A percentile compares a stretch with the other conserved stretches of the same genome.
Conservation (phyloP, 2,329 filamentous ascomycete genomes). For the Phaeosphaeria sp. region DNA sequence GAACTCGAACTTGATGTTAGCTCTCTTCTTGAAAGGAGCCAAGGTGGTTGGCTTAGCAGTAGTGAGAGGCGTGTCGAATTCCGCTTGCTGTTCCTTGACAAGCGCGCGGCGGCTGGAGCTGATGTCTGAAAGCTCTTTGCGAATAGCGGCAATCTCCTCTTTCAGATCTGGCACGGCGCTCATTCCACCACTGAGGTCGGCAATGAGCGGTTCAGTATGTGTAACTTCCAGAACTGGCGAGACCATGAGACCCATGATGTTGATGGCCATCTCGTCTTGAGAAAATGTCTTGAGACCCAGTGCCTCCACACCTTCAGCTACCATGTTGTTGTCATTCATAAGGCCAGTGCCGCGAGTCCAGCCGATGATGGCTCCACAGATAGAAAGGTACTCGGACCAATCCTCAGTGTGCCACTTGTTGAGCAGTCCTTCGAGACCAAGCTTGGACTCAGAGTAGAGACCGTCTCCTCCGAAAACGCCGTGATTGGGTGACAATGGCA, state of each 20-base stretch:
- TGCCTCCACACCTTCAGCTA: conserved; percentile 70
- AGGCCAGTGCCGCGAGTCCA: conserved; percentile 56
- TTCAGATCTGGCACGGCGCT: conserved; percentile 14
- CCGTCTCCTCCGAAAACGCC: conserved; percentile 54
- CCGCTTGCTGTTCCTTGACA: conserved; percentile 12
- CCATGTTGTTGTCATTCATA: conserved; percentile 52
- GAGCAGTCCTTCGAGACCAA: conserved; percentile 48
- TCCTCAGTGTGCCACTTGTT: conserved; percentile 46
- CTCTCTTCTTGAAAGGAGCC: conserved; percentile 91
- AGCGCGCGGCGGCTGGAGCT: conserved; percentile 13
- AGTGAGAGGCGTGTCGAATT: conserved; percentile 5
- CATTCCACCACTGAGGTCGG: conserved; percentile 82
- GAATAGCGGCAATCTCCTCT: conserved; percentile 15
- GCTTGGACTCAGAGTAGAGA: conserved; percentile 55
- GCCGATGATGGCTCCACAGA: conserved; percentile 54
- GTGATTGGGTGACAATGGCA: conserved; percentile 56
- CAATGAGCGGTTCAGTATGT: conserved; percentile 89
- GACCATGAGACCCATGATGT: conserved; percentile 48
- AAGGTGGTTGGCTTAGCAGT: background rate
- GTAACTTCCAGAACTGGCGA: conserved; percentile 82
- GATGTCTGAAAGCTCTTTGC: conserved; percentile 12
- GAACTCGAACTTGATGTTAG: conserved; percentile 98
- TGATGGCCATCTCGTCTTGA: conserved; percentile 51
- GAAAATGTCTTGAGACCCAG: conserved; percentile 51
- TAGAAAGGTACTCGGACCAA: conserved; percentile 52